Conservation (phyloP, 768 basidiomycete genomes). For the Russula dissimulans region DNA sequence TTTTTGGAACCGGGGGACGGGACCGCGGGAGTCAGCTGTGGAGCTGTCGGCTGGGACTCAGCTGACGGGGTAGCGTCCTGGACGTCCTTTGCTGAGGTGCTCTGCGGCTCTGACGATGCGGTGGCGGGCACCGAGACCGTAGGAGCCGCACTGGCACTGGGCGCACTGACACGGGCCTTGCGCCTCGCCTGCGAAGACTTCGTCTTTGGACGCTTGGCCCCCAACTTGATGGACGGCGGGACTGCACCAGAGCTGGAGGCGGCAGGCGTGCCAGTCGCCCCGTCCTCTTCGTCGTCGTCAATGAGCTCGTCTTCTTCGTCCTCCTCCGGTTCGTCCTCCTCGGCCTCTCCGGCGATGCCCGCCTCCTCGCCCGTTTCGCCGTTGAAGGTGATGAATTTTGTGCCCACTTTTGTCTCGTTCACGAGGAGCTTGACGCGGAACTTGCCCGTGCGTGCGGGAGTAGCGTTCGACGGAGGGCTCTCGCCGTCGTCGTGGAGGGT, state of each 20-base stretch:
- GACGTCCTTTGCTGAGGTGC: not conserved
- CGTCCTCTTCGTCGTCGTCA: slow-evolving; percentile 61
- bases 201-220: slow-evolving; percentile 27
- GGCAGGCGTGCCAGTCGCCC: slow-evolving; percentile 4
- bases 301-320: slow-evolving; percentile 72
- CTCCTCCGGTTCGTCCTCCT: slow-evolving; percentile 53
- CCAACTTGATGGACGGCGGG: slow-evolving; percentile 24
- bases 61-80: not conserved
- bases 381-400: slow-evolving; percentile 29
- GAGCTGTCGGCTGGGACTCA: slow-evolving; percentile 2
- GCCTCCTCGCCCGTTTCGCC: slow-evolving; percentile 19
- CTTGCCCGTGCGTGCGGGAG: slow-evolving; percentile 28
- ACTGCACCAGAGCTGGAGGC: slow-evolving; percentile 23
- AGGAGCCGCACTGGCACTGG: not conserved
- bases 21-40: slow-evolving; percentile 6
- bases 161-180: slow-evolving; percentile 11
- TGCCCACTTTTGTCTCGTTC: slow-evolving; percentile 34
- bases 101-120: not conserved
- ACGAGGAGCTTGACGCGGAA: slow-evolving; percentile 44
- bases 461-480: slow-evolving; percentile 46
- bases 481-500: slow-evolving; percentile 63
- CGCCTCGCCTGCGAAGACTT: slow-evolving; percentile 15
- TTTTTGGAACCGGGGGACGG: slow-evolving; percentile 20
- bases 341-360: slow-evolving; percentile 22
- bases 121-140: not conserved